Evolutionary conservation across 1,284 basidiomycete species (phyloP).

Genomic region (Phellopilus nigrolimitatus): DNA sequence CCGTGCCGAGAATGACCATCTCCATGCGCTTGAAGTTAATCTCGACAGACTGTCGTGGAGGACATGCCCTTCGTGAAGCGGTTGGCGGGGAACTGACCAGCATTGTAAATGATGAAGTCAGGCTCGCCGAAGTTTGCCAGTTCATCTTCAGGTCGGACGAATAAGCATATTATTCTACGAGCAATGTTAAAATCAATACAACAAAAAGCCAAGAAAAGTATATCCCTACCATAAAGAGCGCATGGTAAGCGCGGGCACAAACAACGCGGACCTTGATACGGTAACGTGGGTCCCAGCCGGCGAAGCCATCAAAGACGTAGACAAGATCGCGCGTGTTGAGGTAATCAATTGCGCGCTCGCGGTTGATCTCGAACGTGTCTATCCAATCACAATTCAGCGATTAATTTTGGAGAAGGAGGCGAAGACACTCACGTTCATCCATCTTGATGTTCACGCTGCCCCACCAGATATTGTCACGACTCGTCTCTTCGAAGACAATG

Average conservation of each 20-base stretch:
- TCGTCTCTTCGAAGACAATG: slow-evolving; percentile 97
- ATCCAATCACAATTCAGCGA: slow-evolving; percentile 13
- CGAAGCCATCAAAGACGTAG: slow-evolving; percentile 98
- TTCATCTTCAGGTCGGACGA: slow-evolving; percentile 92
- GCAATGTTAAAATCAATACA: slow-evolving; percentile 12
- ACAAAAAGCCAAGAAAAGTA: background rate
- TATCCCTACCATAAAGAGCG: slow-evolving; percentile 87
- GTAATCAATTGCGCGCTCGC: slow-evolving; percentile 99
- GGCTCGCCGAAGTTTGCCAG: slow-evolving; percentile 95
- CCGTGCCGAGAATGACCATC: slow-evolving; percentile 99
- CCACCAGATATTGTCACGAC: slow-evolving; percentile 99
- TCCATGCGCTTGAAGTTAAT: slow-evolving; percentile 99
- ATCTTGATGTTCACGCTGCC: slow-evolving; percentile 99
- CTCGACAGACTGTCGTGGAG: slow-evolving; percentile 96
- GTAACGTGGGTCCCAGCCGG: slow-evolving; percentile 99
- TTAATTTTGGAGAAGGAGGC: background rate
- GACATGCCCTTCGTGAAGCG: slow-evolving; percentile 99
- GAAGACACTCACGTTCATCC: slow-evolving; percentile 75
- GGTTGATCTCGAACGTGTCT: slow-evolving; percentile 99
- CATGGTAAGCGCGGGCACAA: slow-evolving; percentile 98
- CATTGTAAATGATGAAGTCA: slow-evolving; percentile 99
- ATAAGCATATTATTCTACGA: slow-evolving; percentile 97
- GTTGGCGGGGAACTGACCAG: slow-evolving; percentile 99
- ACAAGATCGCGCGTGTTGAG: slow-evolving; percentile 98
- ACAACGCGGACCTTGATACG: slow-evolving; percentile 99